Percentiles rank a stretch among this genome's conserved stretches.
Evolutionary conservation across 306 rosid species (phyloP).

Genomic region (Prunus fruticosa): DNA sequence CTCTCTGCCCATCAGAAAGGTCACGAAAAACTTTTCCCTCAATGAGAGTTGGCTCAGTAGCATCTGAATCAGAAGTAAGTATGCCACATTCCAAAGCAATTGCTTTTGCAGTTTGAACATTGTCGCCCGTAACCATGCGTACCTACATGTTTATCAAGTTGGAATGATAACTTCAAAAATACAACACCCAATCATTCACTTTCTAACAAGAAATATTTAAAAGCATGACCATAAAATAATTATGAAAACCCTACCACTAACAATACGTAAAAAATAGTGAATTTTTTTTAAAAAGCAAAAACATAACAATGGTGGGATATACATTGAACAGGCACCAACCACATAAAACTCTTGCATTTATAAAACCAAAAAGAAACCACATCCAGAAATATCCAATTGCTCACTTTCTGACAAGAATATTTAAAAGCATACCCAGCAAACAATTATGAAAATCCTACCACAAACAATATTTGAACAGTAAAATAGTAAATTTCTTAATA

Average conservation of each 20-base stretch:
- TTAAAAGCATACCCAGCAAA: neutral
- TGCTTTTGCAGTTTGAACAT: conserved; percentile 87
- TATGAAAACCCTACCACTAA: neutral
- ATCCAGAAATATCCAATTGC: too few relatives aligned
- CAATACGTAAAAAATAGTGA: neutral
- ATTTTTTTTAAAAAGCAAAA: too few relatives aligned
- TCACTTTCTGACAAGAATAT: neutral
- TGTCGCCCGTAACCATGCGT: conserved; percentile 94
- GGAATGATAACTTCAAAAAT: neutral
- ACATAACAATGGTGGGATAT: too few relatives aligned
- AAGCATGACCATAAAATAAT: neutral
- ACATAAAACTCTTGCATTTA: too few relatives aligned
- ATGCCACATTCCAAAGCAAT: conserved; percentile 93
- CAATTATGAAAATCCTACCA: neutral
- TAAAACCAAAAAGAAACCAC: too few relatives aligned
- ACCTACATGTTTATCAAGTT: conserved; percentile 41
- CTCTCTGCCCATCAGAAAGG: conserved; percentile 49
- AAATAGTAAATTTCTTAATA: neutral
- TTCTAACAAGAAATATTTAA: too few relatives aligned
- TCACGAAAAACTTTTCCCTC: conserved; percentile 84
- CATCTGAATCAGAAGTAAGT: conserved; percentile 51
- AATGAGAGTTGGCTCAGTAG: conserved; percentile 58
- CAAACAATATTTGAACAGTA: neutral
- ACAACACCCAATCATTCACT: neutral
- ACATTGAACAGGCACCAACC: too few relatives aligned